These are phyloP conservation scores for Tagetes erecta DNA, from an alignment of 129 eudicot genomes.

Conservation along the genomic window DNA sequence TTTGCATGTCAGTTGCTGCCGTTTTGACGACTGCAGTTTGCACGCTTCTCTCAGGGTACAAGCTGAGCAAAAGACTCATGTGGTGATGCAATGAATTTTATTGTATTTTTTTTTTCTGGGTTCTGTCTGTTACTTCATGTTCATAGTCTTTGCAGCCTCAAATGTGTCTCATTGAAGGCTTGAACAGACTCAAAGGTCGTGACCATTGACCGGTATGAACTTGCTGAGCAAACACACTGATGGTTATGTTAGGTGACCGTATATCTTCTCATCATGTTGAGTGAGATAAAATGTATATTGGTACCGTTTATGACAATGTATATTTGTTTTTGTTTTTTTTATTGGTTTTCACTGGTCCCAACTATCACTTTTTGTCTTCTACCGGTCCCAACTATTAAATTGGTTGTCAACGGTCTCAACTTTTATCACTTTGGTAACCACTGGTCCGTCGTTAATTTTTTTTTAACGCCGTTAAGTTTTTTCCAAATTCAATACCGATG, in stretches of 20 bases:
- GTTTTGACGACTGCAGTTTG: slow-evolving; percentile 42
- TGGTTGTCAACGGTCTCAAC: too few species aligned
- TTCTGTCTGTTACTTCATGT: background rate
- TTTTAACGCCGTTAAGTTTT: too few species aligned
- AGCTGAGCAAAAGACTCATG: slow-evolving; percentile 62
- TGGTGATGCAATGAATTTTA: slow-evolving; percentile 50
- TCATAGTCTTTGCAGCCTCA: background rate
- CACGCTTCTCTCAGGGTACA: slow-evolving; percentile 63
- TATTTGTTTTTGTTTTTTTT: too few species aligned
- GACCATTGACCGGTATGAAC: background rate
- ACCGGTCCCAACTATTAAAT: too few species aligned
- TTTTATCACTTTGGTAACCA: too few species aligned
- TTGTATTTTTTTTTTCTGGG: background rate
- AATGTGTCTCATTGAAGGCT: background rate
- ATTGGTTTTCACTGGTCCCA: too few species aligned
- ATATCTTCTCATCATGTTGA: background rate
- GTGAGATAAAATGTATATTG: background rate
- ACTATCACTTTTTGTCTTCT: too few species aligned
- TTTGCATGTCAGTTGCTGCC: slow-evolving; percentile 51
- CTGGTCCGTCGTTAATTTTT: too few species aligned
- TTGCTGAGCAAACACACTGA: background rate
- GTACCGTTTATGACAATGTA: too few species aligned
- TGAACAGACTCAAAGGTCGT: background rate
- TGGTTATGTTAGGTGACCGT: background rate
- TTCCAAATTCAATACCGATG: too few species aligned